phyloP scores from a whole-genome alignment of 495 filamentous ascomycete genomes.

The Penicillium coffeae region DNA sequence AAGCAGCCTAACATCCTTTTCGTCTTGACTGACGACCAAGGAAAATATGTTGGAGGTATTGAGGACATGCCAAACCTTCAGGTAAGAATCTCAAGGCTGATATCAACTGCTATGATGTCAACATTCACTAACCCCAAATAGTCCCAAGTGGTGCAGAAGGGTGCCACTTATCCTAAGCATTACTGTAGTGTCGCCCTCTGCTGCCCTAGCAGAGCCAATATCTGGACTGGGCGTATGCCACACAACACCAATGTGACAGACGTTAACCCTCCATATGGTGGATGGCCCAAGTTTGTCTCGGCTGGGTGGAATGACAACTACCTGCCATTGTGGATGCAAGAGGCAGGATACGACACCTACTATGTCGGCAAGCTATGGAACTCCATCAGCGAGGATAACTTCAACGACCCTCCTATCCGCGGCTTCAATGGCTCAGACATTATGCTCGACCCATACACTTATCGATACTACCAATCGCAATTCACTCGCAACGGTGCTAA shows the following conservation, averaged over 20 bases:
- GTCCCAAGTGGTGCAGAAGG: conserved; percentile 44
- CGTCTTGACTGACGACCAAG: conserved; percentile 62
- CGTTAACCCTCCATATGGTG: conserved; percentile 55
- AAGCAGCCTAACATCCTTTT: conserved; percentile 56
- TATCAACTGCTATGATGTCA: neutral
- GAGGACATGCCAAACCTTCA: conserved; percentile 57
- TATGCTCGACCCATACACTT: conserved; percentile 65
- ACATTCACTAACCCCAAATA: neutral
- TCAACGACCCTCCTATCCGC: conserved; percentile 50
- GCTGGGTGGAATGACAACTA: conserved; percentile 62
- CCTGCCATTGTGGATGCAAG: conserved; percentile 64
- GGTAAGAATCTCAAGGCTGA: conserved; percentile 5
- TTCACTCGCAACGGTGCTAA: conserved; percentile 54
- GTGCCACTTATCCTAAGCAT: conserved; percentile 49
- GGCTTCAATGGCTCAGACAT: conserved; percentile 57
- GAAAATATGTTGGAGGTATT: conserved; percentile 52
- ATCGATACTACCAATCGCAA: conserved; percentile 58
- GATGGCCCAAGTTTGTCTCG: conserved; percentile 60
- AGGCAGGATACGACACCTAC: conserved; percentile 64
- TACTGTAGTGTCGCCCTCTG: conserved; percentile 58
- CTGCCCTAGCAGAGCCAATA: conserved; percentile 55
- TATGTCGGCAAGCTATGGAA: conserved; percentile 71
- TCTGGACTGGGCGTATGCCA: conserved; percentile 58
- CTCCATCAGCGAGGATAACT: conserved; percentile 53
- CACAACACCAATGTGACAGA: conserved; percentile 72